phyloP scores from a whole-genome alignment of 345 rosid genomes.

The Kandelia obovata region DNA sequence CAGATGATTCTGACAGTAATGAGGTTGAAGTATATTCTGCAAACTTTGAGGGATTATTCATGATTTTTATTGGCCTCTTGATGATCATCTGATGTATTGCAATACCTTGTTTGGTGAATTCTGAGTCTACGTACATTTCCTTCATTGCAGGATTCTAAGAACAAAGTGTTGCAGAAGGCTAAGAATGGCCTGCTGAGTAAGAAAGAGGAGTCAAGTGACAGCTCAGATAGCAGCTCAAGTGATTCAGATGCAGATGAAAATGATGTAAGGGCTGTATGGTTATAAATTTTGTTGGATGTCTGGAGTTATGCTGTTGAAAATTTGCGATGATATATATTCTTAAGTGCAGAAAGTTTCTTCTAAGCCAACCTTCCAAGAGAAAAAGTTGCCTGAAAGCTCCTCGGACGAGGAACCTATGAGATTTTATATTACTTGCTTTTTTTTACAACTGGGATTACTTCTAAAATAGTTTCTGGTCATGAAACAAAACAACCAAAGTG shows the following conservation, averaged over 20 bases:
- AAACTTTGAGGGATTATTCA: not conserved
- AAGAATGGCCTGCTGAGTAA: conserved; percentile 24
- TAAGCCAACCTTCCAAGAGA: conserved; percentile 5
- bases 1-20: conserved; percentile 47
- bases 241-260: conserved; percentile 4
- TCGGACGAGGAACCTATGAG: conserved; percentile 19
- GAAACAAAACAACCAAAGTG: not conserved
- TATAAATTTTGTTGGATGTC: not conserved
- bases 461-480: too few species aligned
- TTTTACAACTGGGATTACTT: not conserved
- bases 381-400: conserved; percentile 18
- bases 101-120: not conserved
- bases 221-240: conserved; percentile 13
- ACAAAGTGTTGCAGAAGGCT: conserved; percentile 20
- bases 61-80: not conserved
- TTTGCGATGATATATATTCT: too few species aligned
- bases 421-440: not conserved
- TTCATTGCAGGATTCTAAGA: conserved; percentile 22
- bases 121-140: not conserved
- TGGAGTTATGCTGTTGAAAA: not conserved
- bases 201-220: conserved; percentile 22
- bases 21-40: conserved; percentile 20
- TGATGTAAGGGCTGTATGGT: not conserved
- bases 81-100: not conserved
- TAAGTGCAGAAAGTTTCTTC: conserved; percentile 2